Base-by-base conservation (phyloP, 805 yeast genomes). In the Spathaspora hagerdaliae region DNA sequence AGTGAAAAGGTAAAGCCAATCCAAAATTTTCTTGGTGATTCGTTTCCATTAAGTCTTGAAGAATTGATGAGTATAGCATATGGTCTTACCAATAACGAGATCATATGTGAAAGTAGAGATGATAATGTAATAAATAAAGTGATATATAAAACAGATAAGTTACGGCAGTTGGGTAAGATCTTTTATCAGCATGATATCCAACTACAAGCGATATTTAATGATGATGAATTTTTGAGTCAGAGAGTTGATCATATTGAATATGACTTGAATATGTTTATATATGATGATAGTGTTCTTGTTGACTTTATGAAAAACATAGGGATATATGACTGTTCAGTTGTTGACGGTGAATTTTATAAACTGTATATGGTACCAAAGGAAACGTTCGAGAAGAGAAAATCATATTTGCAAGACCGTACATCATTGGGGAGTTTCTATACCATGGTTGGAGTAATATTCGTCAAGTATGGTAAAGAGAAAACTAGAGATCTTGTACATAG, bases 341-440 rank as follows among this genome's bases (percentile, higher is more conserved):
- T 39, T 29, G 41, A 39, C 15, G 27, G 31, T 11, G 31, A 44
- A 47, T 33, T 41, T 24, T 11, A 2, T 9, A 29, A 9, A 29
- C 9, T 3, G 32, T 3, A 29, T 29, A 29, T 9, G 12, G 3
- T 29, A 11, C 32, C 32, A 29, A 35, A 7, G 13, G 51, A 53
- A 10, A 45, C 39, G 31, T 39, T 12, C 24, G 15, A 11, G 2
- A 11, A 37, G 32, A 40, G 27, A 38, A 10, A 29, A 11, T n/a
- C 32, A 27, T 8, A 48, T 27, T 27, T 59, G 62, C 6, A 49
- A 24, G 59, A 59, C 26, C 45, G 49, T 13, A 55, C 71, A 1
- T 46, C 58, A n/a, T 53, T 69, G 12, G 73, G 69, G 2, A 61
- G 71, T 40, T 71, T 71, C 43, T 63, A 63, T 50, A 61, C 72